Conservation (phyloP, 495 filamentous ascomycete genomes). For the Rusavskia elegans region DNA sequence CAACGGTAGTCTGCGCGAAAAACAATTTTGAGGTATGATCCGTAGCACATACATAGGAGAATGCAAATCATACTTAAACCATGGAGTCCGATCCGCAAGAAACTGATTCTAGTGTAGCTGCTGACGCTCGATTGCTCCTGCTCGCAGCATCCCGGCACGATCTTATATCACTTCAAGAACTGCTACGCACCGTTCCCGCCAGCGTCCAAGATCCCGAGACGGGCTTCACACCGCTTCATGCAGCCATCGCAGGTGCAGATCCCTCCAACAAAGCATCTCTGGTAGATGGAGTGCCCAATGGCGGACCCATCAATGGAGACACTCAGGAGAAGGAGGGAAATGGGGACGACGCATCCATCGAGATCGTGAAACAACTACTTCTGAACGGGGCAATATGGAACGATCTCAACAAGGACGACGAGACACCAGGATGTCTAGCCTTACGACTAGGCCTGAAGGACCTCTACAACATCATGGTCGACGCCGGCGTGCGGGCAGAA, state of each 20-base stretch:
- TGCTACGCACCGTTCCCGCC: conserved; percentile 52
- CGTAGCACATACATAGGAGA: background rate
- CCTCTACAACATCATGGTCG: conserved; percentile 72
- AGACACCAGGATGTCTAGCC: conserved; percentile 88
- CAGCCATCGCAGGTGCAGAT: conserved; percentile 75
- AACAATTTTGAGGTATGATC: background rate
- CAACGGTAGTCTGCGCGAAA: no score
- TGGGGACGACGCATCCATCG: conserved; percentile 29
- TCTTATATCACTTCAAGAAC: conserved; percentile 49
- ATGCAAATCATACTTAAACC: background rate
- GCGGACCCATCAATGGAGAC: conserved; percentile 15
- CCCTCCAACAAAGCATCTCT: conserved; percentile 23
- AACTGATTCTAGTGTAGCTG: conserved; percentile 19
- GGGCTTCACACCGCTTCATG: conserved; percentile 75
- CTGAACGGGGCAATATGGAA: conserved; percentile 94
- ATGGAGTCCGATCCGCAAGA: background rate
- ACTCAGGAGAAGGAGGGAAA: conserved; percentile 2
- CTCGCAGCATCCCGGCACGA: conserved; percentile 77
- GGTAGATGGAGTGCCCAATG: conserved; percentile 16
- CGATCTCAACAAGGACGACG: conserved; percentile 66
- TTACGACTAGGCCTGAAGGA: conserved; percentile 49
- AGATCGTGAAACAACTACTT: conserved; percentile 61
- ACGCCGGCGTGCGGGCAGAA: conserved; percentile 85
- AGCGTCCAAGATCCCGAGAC: conserved; percentile 74
- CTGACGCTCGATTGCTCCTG: conserved; percentile 42